phyloP scores from a whole-genome alignment of 352 stramenopile genomes.

The Phytopythium mirpurense region DNA sequence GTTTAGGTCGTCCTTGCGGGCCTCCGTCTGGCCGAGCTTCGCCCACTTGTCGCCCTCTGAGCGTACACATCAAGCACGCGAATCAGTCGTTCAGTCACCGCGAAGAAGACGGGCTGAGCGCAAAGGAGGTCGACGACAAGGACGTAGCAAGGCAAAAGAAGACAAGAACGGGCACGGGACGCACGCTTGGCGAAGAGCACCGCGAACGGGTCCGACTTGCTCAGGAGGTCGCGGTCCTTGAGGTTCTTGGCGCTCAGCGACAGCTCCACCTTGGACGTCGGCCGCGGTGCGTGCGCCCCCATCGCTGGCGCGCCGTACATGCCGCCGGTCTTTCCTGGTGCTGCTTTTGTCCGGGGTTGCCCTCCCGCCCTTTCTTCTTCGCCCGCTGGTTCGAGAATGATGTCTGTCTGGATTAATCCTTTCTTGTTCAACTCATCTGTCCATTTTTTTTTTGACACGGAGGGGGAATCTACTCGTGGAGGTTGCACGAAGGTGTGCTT shows the following conservation, averaged over 20 bases:
- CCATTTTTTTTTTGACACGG: neutral
- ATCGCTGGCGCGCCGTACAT: slow-evolving; percentile 17
- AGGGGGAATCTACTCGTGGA: neutral
- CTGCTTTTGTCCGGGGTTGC: too few relatives aligned
- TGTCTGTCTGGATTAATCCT: neutral
- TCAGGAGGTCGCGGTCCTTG: slow-evolving; percentile 82
- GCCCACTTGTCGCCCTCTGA: slow-evolving; percentile 54
- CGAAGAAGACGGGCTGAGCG: neutral
- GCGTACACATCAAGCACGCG: neutral
- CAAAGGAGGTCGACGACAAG: too few relatives aligned
- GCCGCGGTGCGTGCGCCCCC: slow-evolving; percentile 12
- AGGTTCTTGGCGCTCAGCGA: slow-evolving; percentile 76
- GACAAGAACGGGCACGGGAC: neutral
- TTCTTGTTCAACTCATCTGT: neutral
- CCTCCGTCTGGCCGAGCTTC: slow-evolving; percentile 72
- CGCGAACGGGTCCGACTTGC: slow-evolving; percentile 86
- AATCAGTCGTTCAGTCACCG: neutral
- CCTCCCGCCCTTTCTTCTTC: neutral
- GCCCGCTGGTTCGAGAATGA: neutral
- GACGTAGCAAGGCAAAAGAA: too few relatives aligned
- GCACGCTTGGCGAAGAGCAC: slow-evolving; percentile 44
- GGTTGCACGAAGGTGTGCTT: slow-evolving; percentile 5
- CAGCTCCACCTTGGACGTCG: slow-evolving; percentile 70
- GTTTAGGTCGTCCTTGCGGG: slow-evolving; percentile 68
- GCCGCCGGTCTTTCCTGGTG: slow-evolving; percentile 1